phyloP scores from a whole-genome alignment of 208 protist species.

The Acanthamoeba lenticulata region DNA sequence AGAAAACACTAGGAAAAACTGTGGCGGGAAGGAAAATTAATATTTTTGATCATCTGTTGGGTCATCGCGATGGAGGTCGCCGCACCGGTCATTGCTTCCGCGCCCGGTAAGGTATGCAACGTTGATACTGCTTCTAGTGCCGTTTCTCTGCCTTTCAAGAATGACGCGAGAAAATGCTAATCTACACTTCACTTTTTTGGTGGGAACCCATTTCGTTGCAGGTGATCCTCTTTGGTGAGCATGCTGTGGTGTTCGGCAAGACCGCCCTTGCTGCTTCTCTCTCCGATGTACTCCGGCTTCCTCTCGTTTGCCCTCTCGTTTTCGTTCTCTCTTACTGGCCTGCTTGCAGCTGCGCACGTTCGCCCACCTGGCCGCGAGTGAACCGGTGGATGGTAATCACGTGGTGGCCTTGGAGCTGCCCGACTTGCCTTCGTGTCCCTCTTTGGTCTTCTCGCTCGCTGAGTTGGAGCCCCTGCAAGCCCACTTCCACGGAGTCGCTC shows the following conservation, averaged over 20 bases:
- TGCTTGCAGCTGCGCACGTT: background rate
- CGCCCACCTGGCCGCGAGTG: background rate
- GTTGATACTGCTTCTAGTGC: background rate
- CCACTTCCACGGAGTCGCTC: background rate
- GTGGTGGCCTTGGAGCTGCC: constrained; percentile 6
- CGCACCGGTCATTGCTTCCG: background rate
- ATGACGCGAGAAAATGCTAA: too few species aligned
- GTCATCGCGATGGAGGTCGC: background rate
- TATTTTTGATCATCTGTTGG: background rate
- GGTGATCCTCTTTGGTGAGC: constrained; percentile 87
- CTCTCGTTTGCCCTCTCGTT: background rate
- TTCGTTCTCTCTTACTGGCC: background rate
- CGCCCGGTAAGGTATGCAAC: background rate
- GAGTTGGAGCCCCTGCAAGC: background rate
- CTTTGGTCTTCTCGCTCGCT: background rate
- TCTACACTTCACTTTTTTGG: too few species aligned
- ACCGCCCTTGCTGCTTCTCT: constrained; percentile 75
- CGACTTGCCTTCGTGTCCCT: background rate
- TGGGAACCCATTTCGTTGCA: constrained; percentile 84
- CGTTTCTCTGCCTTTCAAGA: background rate
- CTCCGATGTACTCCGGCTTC: background rate
- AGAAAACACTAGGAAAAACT: too few species aligned
- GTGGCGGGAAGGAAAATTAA: background rate
- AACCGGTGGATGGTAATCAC: too few species aligned
- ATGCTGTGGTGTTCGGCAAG: constrained; percentile 85